These are phyloP conservation scores for Cercospora janseana DNA, from an alignment of 2,329 filamentous ascomycete genomes.

Conservation along the genomic window DNA sequence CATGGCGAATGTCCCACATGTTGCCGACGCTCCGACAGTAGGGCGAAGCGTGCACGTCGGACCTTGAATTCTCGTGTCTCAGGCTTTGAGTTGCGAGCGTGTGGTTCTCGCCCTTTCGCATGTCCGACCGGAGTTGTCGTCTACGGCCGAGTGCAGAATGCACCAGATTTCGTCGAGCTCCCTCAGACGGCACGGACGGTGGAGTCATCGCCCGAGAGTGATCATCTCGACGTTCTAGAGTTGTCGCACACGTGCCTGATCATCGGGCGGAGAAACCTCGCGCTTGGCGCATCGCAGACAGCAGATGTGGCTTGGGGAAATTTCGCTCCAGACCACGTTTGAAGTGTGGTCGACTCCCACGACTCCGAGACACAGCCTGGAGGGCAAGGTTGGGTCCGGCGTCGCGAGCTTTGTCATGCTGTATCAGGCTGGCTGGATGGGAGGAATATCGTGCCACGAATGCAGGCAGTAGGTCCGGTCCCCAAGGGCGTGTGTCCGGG, in stretches of 20 bases:
- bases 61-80: no score
- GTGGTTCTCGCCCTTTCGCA: background rate
- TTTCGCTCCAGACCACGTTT: background rate
- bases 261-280: conserved; percentile 1
- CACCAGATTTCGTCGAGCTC: background rate
- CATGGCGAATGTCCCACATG: no score
- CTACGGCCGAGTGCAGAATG: background rate
- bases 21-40: no score
- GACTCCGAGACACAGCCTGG: background rate
- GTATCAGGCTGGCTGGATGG: background rate
- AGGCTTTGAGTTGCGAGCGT: no score
- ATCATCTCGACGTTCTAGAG: background rate
- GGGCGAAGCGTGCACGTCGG: no score
- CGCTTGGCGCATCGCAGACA: background rate
- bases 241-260: background rate
- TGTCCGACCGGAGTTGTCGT: background rate
- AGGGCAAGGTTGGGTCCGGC: background rate
- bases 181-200: background rate
- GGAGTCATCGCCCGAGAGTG: background rate
- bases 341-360: background rate
- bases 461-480: no score
- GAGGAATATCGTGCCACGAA: no score
- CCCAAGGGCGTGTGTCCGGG: no score
- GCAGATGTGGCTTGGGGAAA: background rate
- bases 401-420: conserved; percentile 1